A percentile compares a stretch with the other conserved stretches of the same genome.
These are phyloP conservation scores for Colletotrichum sp. DNA, from an alignment of 2,329 filamentous ascomycete genomes.

Conservation along the genomic window DNA sequence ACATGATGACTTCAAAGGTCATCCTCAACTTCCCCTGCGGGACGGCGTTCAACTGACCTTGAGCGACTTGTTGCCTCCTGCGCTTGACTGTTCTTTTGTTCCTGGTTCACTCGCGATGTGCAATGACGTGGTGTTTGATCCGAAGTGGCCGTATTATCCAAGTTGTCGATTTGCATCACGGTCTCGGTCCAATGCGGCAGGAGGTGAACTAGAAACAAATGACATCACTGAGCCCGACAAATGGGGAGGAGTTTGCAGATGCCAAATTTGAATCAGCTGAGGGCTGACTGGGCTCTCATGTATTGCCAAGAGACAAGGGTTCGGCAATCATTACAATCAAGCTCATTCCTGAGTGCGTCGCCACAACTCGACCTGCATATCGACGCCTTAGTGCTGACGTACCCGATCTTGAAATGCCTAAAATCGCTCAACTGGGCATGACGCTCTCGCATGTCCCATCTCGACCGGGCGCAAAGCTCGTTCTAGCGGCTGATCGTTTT, in stretches of 20 bases:
- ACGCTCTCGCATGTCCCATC: neutral
- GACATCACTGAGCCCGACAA: neutral
- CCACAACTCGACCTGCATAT: neutral
- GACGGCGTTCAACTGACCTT: too few species aligned
- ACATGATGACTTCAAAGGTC: too few species aligned
- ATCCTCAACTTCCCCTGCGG: too few species aligned
- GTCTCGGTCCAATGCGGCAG: rapidly evolving
- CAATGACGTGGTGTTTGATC: too few species aligned
- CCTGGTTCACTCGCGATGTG: too few species aligned
- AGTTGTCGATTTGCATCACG: too few species aligned
- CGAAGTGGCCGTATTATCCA: too few species aligned
- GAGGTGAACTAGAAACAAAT: neutral
- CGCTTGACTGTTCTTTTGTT: too few species aligned
- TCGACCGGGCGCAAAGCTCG: neutral
- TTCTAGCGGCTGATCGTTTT: neutral
- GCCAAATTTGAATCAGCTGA: rapidly evolving
- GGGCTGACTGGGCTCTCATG: rapidly evolving
- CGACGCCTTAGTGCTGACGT: neutral
- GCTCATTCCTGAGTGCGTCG: neutral
- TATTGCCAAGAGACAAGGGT: neutral
- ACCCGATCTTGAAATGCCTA: neutral
- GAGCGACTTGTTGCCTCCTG: too few species aligned
- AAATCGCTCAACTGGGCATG: neutral
- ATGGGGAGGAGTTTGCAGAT: rapidly evolving
- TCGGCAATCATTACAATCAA: neutral